Evolutionary conservation across 495 filamentous ascomycete genomes (phyloP).

Genomic region (Hyaloscypha variabilis): DNA sequence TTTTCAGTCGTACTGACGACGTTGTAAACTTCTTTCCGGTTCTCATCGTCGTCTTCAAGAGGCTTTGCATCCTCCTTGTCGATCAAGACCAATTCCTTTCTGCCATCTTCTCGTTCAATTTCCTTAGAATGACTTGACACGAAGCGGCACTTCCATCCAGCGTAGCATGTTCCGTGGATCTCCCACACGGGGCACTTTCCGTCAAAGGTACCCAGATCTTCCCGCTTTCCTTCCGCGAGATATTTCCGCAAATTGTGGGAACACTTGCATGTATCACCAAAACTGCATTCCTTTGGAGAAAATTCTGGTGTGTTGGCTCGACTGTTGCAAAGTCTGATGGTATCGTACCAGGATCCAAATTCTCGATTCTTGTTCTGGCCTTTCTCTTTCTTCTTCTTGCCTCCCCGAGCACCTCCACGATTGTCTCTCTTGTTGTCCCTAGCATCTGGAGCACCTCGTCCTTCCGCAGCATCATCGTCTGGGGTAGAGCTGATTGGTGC

Average conservation of each 20-base stretch:
- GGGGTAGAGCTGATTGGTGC: conserved; percentile 17
- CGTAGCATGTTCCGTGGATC: conserved; percentile 69
- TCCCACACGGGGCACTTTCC: conserved; percentile 83
- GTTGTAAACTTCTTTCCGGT: conserved; percentile 67
- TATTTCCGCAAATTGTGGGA: conserved; percentile 86
- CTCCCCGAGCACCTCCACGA: conserved; percentile 10
- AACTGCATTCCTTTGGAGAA: conserved; percentile 70
- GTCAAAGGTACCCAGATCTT: conserved; percentile 72
- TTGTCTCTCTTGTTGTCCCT: conserved; percentile 29
- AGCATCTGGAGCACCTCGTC: conserved; percentile 15
- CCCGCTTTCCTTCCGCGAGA: conserved; percentile 77
- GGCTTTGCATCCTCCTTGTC: conserved; percentile 31
- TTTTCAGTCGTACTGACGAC: conserved; percentile 66
- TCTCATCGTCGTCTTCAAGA: conserved; percentile 38
- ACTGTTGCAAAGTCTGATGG: conserved; percentile 74
- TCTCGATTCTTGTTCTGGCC: conserved; percentile 86
- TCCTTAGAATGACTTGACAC: conserved; percentile 80
- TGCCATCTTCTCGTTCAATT: conserved; percentile 70
- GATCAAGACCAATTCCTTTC: conserved; percentile 76
- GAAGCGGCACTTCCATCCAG: conserved; percentile 94
- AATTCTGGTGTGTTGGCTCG: conserved; percentile 71
- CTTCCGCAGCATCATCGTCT: conserved; percentile 70
- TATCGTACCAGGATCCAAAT: conserved; percentile 83
- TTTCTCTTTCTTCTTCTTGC: conserved; percentile 58
- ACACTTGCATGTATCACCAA: conserved; percentile 74